Base-by-base conservation (phyloP, 2,329 filamentous ascomycete genomes). In the Ophiostoma triangulosporum region DNA sequence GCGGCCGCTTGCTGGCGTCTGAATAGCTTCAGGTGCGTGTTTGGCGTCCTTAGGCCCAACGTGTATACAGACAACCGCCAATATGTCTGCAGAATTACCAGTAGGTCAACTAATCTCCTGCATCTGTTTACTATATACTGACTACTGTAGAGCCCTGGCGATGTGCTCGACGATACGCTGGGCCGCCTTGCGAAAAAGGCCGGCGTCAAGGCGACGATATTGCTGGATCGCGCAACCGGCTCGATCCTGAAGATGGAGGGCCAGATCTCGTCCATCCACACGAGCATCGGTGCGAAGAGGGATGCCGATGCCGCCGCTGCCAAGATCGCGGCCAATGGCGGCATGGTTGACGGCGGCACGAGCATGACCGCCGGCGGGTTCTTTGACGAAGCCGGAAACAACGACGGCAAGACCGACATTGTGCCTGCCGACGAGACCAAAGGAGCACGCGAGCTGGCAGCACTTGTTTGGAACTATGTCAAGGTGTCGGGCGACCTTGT, bases 241-340 rank as follows among this genome's bases (percentile, higher is more conserved):
- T 76, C 84, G 2, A 85, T 93, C 50, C 75, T 93, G 51, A 86
- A 84, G 63, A 86, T 82, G 6, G 85, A 79, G 52, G 87, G 87
- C 49, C 74, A 88, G 56, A 70, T 84, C 12, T 77, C 81, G 1
- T 74, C 76, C 14, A 74, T 84, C 48, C 72, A 75, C 15, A 70
- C 73, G 3, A 65, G 72, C 3, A 36, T 61, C 48, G 38, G 58
- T 15, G 57, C 57, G 14, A 48, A 56, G 51, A 62, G 36, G 46
- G 57, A 59, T 15, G 45, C 43, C 48, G 48, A 43, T 15, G 45
- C 35, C 7, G 35, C 20, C 2, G 29, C 33, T 20, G 35, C 22
- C 12, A 17, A 35, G 29, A 46, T 55, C n/a, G 40, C 24, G 36
- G 54, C 36, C 54, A 40, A 49, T 24, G 45, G 17, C 15, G 48